These are phyloP conservation scores for Pyricularia sp. DNA, from an alignment of 2,329 filamentous ascomycete genomes.

Conservation along the genomic window DNA sequence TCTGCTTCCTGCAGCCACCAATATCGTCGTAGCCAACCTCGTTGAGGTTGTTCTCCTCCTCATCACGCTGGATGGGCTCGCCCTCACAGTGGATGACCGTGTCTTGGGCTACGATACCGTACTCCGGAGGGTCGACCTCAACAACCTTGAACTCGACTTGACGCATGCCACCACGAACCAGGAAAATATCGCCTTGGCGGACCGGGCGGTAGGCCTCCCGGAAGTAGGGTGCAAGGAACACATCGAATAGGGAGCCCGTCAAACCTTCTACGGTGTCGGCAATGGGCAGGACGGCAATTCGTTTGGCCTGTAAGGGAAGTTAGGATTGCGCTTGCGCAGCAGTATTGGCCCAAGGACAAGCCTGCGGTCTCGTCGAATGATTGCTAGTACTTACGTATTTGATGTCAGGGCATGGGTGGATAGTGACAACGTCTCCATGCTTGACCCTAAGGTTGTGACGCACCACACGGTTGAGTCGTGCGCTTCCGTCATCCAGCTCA, in stretches of 20 bases:
- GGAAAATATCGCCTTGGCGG: slow-evolving; percentile 95
- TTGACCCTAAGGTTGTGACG: slow-evolving; percentile 97
- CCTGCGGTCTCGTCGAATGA: background rate
- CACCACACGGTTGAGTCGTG: slow-evolving; percentile 95
- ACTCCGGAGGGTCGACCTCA: slow-evolving; percentile 96
- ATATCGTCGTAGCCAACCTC: slow-evolving; percentile 99
- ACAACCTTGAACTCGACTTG: slow-evolving; percentile 99
- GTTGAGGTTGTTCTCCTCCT: slow-evolving; percentile 98
- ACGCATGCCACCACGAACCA: slow-evolving; percentile 93
- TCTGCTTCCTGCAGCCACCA: slow-evolving; percentile 98
- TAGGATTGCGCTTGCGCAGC: background rate
- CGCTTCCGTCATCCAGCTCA: slow-evolving; percentile 94
- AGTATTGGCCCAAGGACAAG: background rate
- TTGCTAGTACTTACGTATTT: slow-evolving; percentile 74
- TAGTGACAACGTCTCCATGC: slow-evolving; percentile 95
- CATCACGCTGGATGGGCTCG: slow-evolving; percentile 89
- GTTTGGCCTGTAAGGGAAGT: slow-evolving; percentile 64
- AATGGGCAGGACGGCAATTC: slow-evolving; percentile 95
- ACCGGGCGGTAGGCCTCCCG: slow-evolving; percentile 97
- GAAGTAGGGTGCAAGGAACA: slow-evolving; percentile 99
- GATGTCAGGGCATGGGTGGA: slow-evolving; percentile 97
- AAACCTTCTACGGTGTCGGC: slow-evolving; percentile 97
- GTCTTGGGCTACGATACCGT: slow-evolving; percentile 96
- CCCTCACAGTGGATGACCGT: slow-evolving; percentile 97
- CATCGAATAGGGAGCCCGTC: slow-evolving; percentile 95